Percentiles rank a stretch among this genome's conserved stretches.
These are phyloP conservation scores for Kwoniella europaea DNA, from an alignment of 768 basidiomycete species.

Conservation along the genomic window DNA sequence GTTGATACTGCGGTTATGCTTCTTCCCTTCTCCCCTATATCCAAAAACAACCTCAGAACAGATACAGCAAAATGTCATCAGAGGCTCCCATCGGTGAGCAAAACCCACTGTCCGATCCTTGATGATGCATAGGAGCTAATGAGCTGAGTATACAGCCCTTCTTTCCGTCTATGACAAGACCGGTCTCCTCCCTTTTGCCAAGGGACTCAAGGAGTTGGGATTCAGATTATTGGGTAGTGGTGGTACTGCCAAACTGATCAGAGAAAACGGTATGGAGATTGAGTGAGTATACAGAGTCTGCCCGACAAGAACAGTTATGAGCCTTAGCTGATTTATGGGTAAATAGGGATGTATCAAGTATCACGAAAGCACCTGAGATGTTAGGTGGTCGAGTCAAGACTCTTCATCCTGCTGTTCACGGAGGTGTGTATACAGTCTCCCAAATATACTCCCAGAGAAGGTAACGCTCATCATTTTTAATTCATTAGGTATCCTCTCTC, in stretches of 20 bases:
- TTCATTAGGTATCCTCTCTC: conserved; percentile 82
- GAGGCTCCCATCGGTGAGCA: conserved; percentile 28
- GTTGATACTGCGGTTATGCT: background rate
- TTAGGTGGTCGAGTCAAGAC: conserved; percentile 98
- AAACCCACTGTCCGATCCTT: background rate
- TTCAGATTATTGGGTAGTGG: conserved; percentile 91
- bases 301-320: too few relatives aligned
- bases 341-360: conserved; percentile 88
- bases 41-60: background rate
- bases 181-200: conserved; percentile 82
- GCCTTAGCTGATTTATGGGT: conserved; percentile 6
- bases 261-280: conserved; percentile 87
- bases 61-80: conserved; percentile 17
- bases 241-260: conserved; percentile 96
- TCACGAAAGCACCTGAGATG: conserved; percentile 99
- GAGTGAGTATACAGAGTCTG: conserved; percentile 66
- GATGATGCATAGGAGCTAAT: too few relatives aligned
- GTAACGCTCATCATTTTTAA: background rate
- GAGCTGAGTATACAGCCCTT: conserved; percentile 63
- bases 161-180: conserved; percentile 97
- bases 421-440: conserved; percentile 65
- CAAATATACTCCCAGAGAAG: too few relatives aligned
- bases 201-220: conserved; percentile 77
- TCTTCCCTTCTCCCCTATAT: background rate
- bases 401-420: conserved; percentile 95